Base-by-base conservation (phyloP, 2,329 filamentous ascomycete species). In the Monosporascus ibericus region DNA sequence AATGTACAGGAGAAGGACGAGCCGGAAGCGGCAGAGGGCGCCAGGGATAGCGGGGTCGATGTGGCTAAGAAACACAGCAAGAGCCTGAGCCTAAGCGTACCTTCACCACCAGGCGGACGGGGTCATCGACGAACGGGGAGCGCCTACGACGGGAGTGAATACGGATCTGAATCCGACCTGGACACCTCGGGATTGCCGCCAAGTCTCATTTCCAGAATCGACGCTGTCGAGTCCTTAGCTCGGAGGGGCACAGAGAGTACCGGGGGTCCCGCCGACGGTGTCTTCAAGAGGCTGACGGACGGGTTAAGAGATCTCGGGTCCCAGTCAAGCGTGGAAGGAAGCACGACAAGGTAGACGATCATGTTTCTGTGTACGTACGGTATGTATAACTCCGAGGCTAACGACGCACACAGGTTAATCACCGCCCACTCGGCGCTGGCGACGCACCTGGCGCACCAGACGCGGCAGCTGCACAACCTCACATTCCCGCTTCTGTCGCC, bases 351-450 rank as follows among this genome's bases (percentile, higher is more conserved):
- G 86, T 87, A 68, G 65, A 73, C 64, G 48, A 48, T 34, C 11
- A 8, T 34, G 44, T 18, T 24, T n/a, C 48, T 34, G 30, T 14
- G 30, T 34, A 14, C 4, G 5, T 14, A 34, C 9, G 11, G 30
- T 14, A 3, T 34, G 30, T 11, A 14, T 11, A 11, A 34, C 30
- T 34, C 11, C 30, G 30, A 44, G n/a, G 20, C 40, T 44, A 20
- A 22, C 40, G 25, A 15, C 3, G 3, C 40, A n/a, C 42, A 22
- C 61, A 91, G 87, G 63, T 73, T 90, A 57, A 88, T 88, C 65
- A 90, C 87, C 44, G 85, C 87, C 36, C 86, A 90, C 67, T 82
- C 86, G 27, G 86, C 87, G 15, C 73, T 91, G 48, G 85, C 87
- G 47, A 87, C 87, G 20, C 87, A 94, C 64, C 75, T 92, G 44